Evolutionary conservation across 345 rosid genomes (phyloP).

Genomic region (Nephelium lappaceum): DNA sequence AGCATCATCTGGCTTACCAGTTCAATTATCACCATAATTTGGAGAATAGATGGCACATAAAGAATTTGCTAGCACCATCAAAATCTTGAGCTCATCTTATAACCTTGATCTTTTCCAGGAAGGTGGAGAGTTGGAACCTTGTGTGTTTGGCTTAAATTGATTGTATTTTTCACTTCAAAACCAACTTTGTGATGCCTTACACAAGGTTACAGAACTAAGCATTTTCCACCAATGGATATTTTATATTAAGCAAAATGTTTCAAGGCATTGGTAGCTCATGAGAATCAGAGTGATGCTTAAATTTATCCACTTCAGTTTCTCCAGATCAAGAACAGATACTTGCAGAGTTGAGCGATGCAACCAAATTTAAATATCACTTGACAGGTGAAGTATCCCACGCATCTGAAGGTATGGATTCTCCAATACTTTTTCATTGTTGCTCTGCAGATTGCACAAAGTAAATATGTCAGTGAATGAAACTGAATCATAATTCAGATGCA

Average conservation of each 20-base stretch:
- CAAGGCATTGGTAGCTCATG: conserved; percentile 2
- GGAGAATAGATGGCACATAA: conserved; percentile 10
- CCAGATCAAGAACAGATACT: conserved; percentile 2
- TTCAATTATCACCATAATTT: conserved; percentile 14
- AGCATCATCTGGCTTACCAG: conserved; percentile 1
- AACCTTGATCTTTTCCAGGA: not conserved
- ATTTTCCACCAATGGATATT: conserved; percentile 2
- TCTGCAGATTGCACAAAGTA: conserved; percentile 47
- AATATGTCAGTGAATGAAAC: conserved; percentile 14
- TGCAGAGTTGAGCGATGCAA: conserved; percentile 22
- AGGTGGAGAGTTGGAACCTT: conserved; percentile 4
- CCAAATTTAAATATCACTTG: conserved; percentile 56
- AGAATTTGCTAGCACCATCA: conserved; percentile 13
- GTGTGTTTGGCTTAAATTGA: not conserved
- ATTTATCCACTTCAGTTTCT: conserved; percentile 4
- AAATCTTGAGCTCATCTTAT: conserved; percentile 12
- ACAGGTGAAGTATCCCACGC: conserved; percentile 93
- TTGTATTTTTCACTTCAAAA: conserved; percentile 1
- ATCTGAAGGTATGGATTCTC: conserved; percentile 98
- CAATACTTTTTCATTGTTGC: conserved; percentile 94
- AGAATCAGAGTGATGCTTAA: conserved; percentile 6
- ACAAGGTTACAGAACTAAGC: conserved; percentile 15
- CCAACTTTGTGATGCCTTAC: conserved; percentile 13
- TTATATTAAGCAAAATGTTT: conserved; percentile 13
- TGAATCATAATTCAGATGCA: not conserved